phyloP scores from a whole-genome alignment of 805 yeast genomes.

The Wickerhamomyces subpelliculosus region DNA sequence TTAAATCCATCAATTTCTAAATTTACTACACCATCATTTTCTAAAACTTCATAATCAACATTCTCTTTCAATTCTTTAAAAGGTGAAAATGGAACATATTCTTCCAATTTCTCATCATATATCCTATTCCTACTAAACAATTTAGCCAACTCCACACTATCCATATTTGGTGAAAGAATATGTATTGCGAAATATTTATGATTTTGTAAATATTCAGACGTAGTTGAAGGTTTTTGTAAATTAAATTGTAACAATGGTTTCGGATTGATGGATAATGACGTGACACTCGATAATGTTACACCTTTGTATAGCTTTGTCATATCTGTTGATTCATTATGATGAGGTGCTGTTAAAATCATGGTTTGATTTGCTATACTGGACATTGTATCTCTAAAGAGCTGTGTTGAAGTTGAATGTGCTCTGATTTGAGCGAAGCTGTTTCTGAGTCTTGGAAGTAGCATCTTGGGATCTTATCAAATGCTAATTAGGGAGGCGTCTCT shows the following conservation, averaged over 20 bases:
- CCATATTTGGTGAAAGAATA: constrained; percentile 53
- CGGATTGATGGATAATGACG: constrained; percentile 75
- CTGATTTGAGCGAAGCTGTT: constrained; percentile 1
- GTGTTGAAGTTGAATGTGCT: constrained; percentile 5
- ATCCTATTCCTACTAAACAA: constrained; percentile 53
- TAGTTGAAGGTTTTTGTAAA: constrained; percentile 77
- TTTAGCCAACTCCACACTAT: constrained; percentile 54
- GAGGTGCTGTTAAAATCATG: constrained; percentile 51
- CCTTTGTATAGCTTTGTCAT: constrained; percentile 42
- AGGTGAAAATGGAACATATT: constrained; percentile 31
- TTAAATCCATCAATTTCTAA: constrained; percentile 5
- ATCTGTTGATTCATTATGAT: constrained; percentile 13
- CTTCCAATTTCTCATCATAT: constrained; percentile 22
- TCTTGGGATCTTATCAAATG: too few relatives aligned
- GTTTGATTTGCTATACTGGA: constrained; percentile 44
- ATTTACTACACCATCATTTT: constrained; percentile 8
- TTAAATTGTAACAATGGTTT: constrained; percentile 79
- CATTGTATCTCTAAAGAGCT: constrained; percentile 33
- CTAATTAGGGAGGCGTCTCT: too few relatives aligned
- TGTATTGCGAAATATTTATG: constrained; percentile 63
- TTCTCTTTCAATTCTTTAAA: constrained; percentile 35
- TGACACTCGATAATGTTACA: constrained; percentile 79
- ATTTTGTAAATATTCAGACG: constrained; percentile 61
- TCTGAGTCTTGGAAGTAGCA: too few relatives aligned
- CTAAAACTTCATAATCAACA: constrained; percentile 28